Evolutionary conservation across 768 basidiomycete genomes (phyloP).

Genomic region (Podaxis sp.): DNA sequence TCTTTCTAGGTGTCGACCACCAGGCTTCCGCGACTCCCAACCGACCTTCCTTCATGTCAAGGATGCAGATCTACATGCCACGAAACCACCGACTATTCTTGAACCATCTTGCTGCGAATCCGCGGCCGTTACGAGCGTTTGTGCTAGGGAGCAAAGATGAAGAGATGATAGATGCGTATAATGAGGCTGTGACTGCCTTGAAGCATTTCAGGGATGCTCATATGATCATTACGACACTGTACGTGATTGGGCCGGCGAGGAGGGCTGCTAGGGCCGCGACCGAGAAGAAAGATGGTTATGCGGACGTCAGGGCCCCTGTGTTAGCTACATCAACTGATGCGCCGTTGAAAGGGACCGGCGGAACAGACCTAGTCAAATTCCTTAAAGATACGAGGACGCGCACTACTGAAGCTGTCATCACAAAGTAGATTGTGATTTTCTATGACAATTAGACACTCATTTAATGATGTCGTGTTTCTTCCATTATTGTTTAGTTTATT

Average conservation of each 20-base stretch:
- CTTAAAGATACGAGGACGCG: constrained; percentile 73
- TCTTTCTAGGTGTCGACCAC: constrained; percentile 72
- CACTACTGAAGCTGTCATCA: constrained; percentile 50
- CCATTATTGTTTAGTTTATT: too few relatives aligned
- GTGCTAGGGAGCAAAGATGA: constrained; percentile 38
- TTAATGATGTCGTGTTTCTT: neutral
- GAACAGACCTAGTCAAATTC: constrained; percentile 76
- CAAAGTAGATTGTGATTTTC: neutral
- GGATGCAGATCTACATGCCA: constrained; percentile 88
- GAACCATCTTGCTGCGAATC: constrained; percentile 58
- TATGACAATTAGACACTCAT: neutral
- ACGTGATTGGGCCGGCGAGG: constrained; percentile 75
- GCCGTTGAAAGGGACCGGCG: constrained; percentile 72
- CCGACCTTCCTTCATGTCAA: constrained; percentile 55
- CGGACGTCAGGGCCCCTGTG: constrained; percentile 6
- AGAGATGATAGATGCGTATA: constrained; percentile 57
- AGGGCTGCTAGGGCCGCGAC: constrained; percentile 29
- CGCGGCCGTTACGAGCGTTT: constrained; percentile 62
- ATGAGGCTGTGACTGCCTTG: constrained; percentile 62
- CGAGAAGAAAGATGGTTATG: constrained; percentile 16
- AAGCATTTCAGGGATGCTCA: constrained; percentile 80
- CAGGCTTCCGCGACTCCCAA: constrained; percentile 28
- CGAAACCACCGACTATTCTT: constrained; percentile 78
- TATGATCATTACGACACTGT: constrained; percentile 73
- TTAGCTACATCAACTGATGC: constrained; percentile 19